A percentile compares a stretch with the other conserved stretches of the same genome.
Conservation (phyloP, 805 yeast species). For the Zygotorulaspora danielsina region DNA sequence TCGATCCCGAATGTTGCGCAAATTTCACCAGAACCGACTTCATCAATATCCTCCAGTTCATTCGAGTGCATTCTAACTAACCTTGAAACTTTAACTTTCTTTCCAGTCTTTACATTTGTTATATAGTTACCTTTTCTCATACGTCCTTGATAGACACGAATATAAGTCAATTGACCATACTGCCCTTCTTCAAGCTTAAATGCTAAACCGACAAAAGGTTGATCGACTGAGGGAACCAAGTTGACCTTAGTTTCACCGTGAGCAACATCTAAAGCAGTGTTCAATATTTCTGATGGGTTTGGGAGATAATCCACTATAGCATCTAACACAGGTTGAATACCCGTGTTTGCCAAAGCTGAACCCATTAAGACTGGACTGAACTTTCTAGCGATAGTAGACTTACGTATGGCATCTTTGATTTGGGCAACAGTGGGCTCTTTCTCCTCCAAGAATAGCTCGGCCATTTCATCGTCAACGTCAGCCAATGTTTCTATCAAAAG, state of each 20-base stretch:
- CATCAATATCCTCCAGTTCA: slow-evolving; percentile 97
- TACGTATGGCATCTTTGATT: slow-evolving; percentile 83
- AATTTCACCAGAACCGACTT: slow-evolving; percentile 95
- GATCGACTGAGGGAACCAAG: slow-evolving; percentile 63
- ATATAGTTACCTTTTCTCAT: slow-evolving; percentile 87
- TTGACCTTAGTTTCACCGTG: slow-evolving; percentile 64
- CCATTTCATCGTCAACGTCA: slow-evolving; percentile 96
- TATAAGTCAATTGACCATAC: slow-evolving; percentile 94
- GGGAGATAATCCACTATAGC: slow-evolving; percentile 96
- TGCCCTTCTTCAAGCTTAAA: slow-evolving; percentile 98
- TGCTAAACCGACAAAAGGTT: slow-evolving; percentile 95
- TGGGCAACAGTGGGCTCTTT: slow-evolving; percentile 79
- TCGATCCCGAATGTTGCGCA: slow-evolving; percentile 99
- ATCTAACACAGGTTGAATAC: slow-evolving; percentile 92
- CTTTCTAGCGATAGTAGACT: slow-evolving; percentile 90
- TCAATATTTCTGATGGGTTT: slow-evolving; percentile 87
- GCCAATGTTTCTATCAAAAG: slow-evolving; percentile 89
- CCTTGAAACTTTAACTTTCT: slow-evolving; percentile 87
- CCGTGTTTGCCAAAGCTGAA: slow-evolving; percentile 93
- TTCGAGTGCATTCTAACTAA: slow-evolving; percentile 98
- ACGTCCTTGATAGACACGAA: slow-evolving; percentile 95
- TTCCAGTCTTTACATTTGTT: slow-evolving; percentile 85
- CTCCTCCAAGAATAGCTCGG: slow-evolving; percentile 88
- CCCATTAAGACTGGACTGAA: slow-evolving; percentile 99
- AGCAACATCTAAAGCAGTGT: slow-evolving; percentile 78